phyloP scores from a whole-genome alignment of 139 green algal species.

The Ulvella scutata region DNA sequence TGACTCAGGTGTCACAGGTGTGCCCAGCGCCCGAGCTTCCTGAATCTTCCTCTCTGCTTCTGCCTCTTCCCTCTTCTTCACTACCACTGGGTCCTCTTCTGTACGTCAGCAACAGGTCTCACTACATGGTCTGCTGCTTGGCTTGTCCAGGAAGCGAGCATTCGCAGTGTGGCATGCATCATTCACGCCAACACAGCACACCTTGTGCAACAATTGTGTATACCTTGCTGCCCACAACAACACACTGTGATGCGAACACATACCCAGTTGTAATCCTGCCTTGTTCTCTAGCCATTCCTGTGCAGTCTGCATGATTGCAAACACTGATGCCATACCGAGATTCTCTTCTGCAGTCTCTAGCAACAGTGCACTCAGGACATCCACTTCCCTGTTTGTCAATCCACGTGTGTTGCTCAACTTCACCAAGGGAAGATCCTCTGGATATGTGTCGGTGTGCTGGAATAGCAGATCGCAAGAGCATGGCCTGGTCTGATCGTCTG shows the following conservation, averaged over 20 bases:
- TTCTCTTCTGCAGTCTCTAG: constrained; percentile 23
- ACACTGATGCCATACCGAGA: constrained; percentile 72
- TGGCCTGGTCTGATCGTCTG: not conserved
- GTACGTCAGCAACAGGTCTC: not conserved
- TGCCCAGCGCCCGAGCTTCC: constrained; percentile 45
- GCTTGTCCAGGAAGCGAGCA: too few species aligned
- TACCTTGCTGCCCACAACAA: too few species aligned
- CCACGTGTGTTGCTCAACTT: constrained; percentile 38
- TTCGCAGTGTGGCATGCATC: too few species aligned
- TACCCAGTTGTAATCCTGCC: constrained; percentile 11
- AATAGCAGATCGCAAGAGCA: constrained; percentile 8
- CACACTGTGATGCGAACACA: too few species aligned
- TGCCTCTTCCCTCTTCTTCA: constrained; percentile 21
- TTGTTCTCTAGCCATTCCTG: constrained; percentile 44
- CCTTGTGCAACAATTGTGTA: not conserved
- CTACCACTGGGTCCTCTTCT: constrained; percentile 13
- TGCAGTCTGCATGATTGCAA: constrained; percentile 43
- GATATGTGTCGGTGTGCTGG: constrained; percentile 31
- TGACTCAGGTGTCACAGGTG: constrained; percentile 47
- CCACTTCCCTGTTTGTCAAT: constrained; percentile 48
- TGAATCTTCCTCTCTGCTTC: constrained; percentile 46
- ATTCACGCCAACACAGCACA: not conserved
- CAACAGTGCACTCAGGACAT: constrained; percentile 9
- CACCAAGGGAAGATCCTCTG: constrained; percentile 33
- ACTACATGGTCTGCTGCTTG: too few species aligned